Base-by-base conservation (phyloP, 2,329 filamentous ascomycete species). In the Sclerotinia sclerotiorum region DNA sequence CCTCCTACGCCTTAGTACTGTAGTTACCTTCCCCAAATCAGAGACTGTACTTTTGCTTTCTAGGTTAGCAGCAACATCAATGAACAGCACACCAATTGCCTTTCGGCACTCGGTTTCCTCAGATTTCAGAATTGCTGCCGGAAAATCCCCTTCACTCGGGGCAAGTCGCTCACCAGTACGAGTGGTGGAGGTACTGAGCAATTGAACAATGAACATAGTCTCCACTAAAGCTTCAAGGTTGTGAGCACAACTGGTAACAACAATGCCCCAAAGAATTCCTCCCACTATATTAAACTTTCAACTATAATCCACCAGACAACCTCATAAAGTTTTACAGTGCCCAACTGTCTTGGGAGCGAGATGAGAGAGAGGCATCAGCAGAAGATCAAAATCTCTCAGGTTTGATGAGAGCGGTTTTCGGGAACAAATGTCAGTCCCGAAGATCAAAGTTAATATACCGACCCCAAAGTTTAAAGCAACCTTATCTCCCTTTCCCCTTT, bases 301-400 rank as follows among this genome's bases (percentile, higher is more conserved):
- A 32, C 10, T 49, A n/a, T 35, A 39, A 62, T 62, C 58, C 19
- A 48, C 44, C 58, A 62, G 58, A 29, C 58, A 49, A 49, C 44
- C 21, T 49, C 11, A 8, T 49, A 61, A 11, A 49, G 19, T 51
- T 61, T 62, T 19, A 17, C 44, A 10, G n/a, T 32, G 44, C 21
- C 44, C n/a, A 29, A 48, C 32, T 24, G n/a, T 39, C 32, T 39
- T 61, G 58, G 58, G 58, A 51, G 21, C 27, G n/a, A 39, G 15
- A 39, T n/a, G 58, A 44, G 58, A 51, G 21, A 11, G 15, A 39
- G n/a, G 29, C 15, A 39, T 35, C 54, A 39, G 24, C 2, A 39
- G 32, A 57, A 35, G 24, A 15, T 57, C 54, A 39, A 39, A 35
- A 42, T 24, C 54, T 55, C 32, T 51, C 24, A n/a, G n/a, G 46